A percentile compares a stretch with the other conserved stretches of the same genome.
Evolutionary conservation across 2,329 filamentous ascomycete genomes (phyloP).

Genomic region (Epichloe gansuensis): DNA sequence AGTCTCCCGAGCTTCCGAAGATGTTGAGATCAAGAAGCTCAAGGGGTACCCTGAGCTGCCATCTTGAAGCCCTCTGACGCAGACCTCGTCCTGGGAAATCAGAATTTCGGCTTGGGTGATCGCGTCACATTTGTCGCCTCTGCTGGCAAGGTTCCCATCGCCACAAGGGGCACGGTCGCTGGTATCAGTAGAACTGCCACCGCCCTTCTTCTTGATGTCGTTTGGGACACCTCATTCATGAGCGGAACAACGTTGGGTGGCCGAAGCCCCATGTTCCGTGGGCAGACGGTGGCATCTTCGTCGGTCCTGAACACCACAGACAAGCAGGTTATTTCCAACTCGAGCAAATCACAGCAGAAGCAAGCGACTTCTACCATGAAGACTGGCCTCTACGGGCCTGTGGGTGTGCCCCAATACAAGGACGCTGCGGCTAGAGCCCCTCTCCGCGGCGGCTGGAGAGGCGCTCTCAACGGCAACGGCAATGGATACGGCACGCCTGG

Average conservation of each 20-base stretch:
- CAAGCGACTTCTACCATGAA: slow-evolving; percentile 37
- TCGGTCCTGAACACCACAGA: slow-evolving; percentile 80
- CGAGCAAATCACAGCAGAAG: slow-evolving; percentile 39
- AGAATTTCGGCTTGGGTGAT: slow-evolving; percentile 75
- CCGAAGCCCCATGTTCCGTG: slow-evolving; percentile 84
- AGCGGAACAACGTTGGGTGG: slow-evolving; percentile 86
- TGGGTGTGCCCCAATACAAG: slow-evolving; percentile 49
- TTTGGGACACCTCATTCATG: slow-evolving; percentile 95
- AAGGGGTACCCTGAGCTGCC: slow-evolving; percentile 75
- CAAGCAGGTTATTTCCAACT: slow-evolving; percentile 64
- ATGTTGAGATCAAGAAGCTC: slow-evolving; percentile 54
- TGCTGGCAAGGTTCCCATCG: slow-evolving; percentile 89
- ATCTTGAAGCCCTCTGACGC: slow-evolving; percentile 89
- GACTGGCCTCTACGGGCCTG: slow-evolving; percentile 40
- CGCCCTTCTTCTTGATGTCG: slow-evolving; percentile 72
- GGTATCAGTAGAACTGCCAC: slow-evolving; percentile 83
- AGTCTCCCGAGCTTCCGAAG: slow-evolving; percentile 37
- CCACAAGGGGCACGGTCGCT: slow-evolving; percentile 82
- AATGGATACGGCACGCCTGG: slow-evolving; percentile 24
- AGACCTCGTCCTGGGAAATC: slow-evolving; percentile 81
- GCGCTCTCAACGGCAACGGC: slow-evolving; percentile 36
- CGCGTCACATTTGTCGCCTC: slow-evolving; percentile 87
- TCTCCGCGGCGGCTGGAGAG: slow-evolving; percentile 45
- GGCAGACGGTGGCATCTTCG: slow-evolving; percentile 80
- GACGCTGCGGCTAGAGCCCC: slow-evolving; percentile 44